Conservation (phyloP, 2,329 filamentous ascomycete species). For the Grosmannia serpens region DNA sequence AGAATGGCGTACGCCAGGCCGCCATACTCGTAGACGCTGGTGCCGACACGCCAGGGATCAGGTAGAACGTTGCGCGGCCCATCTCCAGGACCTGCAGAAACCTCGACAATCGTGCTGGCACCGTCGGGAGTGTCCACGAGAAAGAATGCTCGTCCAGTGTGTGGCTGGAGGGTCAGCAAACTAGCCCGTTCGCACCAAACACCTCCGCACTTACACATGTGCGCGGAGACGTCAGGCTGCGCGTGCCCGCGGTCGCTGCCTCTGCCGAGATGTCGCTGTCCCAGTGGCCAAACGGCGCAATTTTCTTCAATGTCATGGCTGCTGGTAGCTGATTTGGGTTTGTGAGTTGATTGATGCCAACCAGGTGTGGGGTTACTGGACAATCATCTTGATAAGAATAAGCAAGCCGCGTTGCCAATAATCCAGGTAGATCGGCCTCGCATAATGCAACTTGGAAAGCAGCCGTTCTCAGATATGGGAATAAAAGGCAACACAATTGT, state of each 20-base stretch:
- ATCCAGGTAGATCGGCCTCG: too few relatives aligned
- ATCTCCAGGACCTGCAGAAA: constrained; percentile 17
- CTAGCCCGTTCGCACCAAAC: not conserved
- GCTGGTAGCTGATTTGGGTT: not conserved
- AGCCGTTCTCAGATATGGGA: too few relatives aligned
- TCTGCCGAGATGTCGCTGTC: constrained; percentile 26
- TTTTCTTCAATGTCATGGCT: constrained; percentile 12
- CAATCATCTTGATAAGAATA: not conserved
- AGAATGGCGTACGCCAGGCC: constrained; percentile 31
- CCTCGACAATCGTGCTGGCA: constrained; percentile 31
- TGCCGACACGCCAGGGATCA: constrained; percentile 28
- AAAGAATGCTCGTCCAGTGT: constrained; percentile 23
- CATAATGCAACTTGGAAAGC: too few relatives aligned
- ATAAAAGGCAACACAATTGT: too few relatives aligned
- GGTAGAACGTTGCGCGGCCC: constrained; percentile 27
- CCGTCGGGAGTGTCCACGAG: constrained; percentile 27
- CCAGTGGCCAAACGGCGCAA: constrained; percentile 27
- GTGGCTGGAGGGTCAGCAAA: not conserved
- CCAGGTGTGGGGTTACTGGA: not conserved
- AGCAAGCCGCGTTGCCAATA: not conserved
- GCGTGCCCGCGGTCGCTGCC: constrained; percentile 23
- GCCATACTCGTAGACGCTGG: constrained; percentile 41
- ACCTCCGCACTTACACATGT: constrained; percentile 18
- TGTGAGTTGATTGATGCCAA: not conserved
- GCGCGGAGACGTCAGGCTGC: constrained; percentile 22